Conservation (phyloP, 495 filamentous ascomycete species). For the Chaetomium cochliodes region DNA sequence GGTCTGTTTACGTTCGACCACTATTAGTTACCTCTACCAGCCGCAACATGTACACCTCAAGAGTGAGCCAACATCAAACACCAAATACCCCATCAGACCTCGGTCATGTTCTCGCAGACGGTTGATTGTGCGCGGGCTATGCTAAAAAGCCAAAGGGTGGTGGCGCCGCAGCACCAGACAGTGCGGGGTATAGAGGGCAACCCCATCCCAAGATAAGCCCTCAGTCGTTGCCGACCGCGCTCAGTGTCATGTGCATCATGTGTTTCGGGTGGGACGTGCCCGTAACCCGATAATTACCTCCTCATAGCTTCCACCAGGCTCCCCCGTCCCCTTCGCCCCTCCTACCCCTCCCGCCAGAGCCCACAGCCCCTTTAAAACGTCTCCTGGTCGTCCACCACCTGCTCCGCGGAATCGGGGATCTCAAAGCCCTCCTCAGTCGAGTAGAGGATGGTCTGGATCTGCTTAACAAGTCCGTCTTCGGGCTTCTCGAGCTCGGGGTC, state of each 20-base stretch:
- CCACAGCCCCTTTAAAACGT: conserved; percentile 57
- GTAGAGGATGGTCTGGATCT: conserved; percentile 94
- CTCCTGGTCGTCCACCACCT: conserved; percentile 62
- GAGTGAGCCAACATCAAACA: background rate
- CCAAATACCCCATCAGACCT: background rate
- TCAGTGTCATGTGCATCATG: conserved; percentile 25
- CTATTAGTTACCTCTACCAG: background rate
- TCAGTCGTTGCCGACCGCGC: conserved; percentile 25
- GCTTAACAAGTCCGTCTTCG: conserved; percentile 84
- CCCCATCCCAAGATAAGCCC: conserved; percentile 24
- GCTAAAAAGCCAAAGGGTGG: conserved; percentile 29
- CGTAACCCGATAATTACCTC: conserved; percentile 15
- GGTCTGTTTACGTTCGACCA: background rate
- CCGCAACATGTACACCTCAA: background rate
- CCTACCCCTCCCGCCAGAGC: background rate
- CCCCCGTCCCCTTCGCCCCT: background rate
- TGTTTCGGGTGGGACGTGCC: background rate
- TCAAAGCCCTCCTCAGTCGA: conserved; percentile 92
- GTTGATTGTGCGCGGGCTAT: conserved; percentile 26
- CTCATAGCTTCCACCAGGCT: conserved; percentile 7
- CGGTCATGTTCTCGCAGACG: conserved; percentile 23
- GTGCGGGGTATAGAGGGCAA: conserved; percentile 32
- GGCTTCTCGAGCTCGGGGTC: conserved; percentile 90
- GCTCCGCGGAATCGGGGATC: conserved; percentile 68
- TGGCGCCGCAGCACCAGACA: conserved; percentile 23